Base-by-base conservation (phyloP, 805 yeast genomes). In the Spathaspora girioi region DNA sequence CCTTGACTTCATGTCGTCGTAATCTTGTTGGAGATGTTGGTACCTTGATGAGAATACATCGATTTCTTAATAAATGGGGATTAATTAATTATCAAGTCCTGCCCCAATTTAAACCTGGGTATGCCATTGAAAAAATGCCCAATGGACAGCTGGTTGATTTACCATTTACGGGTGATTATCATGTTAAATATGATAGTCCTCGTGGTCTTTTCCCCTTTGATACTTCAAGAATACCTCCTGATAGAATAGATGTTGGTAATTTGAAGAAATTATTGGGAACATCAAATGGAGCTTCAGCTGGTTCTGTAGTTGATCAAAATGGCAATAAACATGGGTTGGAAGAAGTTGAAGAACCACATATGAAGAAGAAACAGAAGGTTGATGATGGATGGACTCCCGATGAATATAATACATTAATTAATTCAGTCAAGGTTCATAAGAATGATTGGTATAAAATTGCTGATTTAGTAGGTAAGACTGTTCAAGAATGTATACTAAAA, bases 11-110 rank as follows among this genome's bases (percentile, higher is more conserved):
- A 0, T 87, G 91, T 50, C 83, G 98, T 65, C 83, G 97, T 60
- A 89, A 89, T 59, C 76, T 92, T 51, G 91, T 89, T 12, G 96
- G 97, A 51, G 97, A 92, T 71, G 96, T 90, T 6, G 93, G 96
- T 2, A 82, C 97, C 0, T 79, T 92, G 54, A 80, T 91, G 77
- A 81, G 97, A 56, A 83, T 92, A 8, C 96, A 89, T 63, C 78
- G 84, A 48, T 91, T 92, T 63, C 71, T 92, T 52, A 89, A 83
- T 59, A 87, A 87, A 65, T 92, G 97, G 97, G 97, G 97, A 0
- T 74, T 92, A 48, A 89, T 92, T 49, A 92, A 92, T 68, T 92
- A 92, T 66, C 97, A 92, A 67, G 96, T 92, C 1, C 88, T 86
- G 63, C 89, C 92, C 1, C 87, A 82, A 55, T 75, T 84, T 49